Percentiles rank a stretch among this genome's conserved stretches.
Evolutionary conservation across 2,329 filamentous ascomycete genomes (phyloP).

Genomic region (Elsinoe ampelina): DNA sequence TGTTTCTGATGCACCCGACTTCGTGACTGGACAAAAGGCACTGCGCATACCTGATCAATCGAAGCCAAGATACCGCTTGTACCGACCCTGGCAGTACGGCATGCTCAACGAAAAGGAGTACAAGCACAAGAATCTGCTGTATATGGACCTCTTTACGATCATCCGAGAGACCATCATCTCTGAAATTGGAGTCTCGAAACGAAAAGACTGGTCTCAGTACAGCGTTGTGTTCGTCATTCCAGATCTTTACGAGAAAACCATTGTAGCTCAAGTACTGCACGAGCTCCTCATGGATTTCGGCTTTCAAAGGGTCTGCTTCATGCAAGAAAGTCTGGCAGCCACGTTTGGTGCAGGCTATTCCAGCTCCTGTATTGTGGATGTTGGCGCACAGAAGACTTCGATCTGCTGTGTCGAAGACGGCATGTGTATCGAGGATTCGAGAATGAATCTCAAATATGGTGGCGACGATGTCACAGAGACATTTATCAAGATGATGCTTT

Average conservation of each 20-base stretch:
- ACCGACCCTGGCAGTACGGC: conserved; percentile 82
- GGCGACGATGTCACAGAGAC: conserved; percentile 88
- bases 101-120: conserved; percentile 91
- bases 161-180: conserved; percentile 76
- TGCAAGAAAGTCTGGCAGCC: conserved; percentile 90
- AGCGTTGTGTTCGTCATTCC: conserved; percentile 96
- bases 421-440: conserved; percentile 86
- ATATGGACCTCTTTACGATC: conserved; percentile 78
- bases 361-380: conserved; percentile 87
- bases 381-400: conserved; percentile 94
- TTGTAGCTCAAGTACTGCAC: conserved; percentile 75
- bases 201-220: conserved; percentile 79
- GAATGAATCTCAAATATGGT: conserved; percentile 89
- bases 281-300: conserved; percentile 83
- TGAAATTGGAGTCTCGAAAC: conserved; percentile 70
- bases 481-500: conserved; percentile 96
- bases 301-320: conserved; percentile 82
- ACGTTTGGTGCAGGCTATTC: conserved; percentile 94
- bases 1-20: conserved; percentile 59
- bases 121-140: conserved; percentile 64
- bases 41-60: conserved; percentile 84
- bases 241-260: conserved; percentile 89
- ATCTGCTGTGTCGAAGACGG: conserved; percentile 96
- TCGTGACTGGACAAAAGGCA: conserved; percentile 73
- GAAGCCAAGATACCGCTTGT: conserved; percentile 78